Percentiles rank a stretch among this genome's conserved stretches.
These are phyloP conservation scores for Nadsonia starkeyi-henricii DNA, from an alignment of 1,139 yeast genomes.

Conservation along the genomic window DNA sequence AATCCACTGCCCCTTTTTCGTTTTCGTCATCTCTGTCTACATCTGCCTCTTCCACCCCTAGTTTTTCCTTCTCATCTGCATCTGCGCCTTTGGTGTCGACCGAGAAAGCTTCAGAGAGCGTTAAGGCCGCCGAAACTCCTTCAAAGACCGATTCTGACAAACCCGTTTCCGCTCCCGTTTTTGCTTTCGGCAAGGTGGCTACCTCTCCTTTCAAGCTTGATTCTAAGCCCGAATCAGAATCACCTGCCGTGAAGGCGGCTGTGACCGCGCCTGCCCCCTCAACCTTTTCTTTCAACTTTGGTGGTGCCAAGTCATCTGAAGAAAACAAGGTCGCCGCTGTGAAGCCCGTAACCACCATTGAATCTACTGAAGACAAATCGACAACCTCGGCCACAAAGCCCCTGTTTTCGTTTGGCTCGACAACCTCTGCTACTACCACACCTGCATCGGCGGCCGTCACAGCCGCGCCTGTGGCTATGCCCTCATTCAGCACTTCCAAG, in stretches of 20 bases:
- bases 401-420: background rate
- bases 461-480: too few relatives aligned
- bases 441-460: too few relatives aligned
- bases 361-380: background rate
- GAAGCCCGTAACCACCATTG: background rate
- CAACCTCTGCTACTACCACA: background rate
- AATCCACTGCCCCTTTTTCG: background rate
- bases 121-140: too few relatives aligned
- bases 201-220: constrained; percentile 3
- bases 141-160: too few relatives aligned
- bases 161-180: too few relatives aligned
- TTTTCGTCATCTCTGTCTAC: background rate
- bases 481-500: background rate
- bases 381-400: background rate
- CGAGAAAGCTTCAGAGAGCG: too few relatives aligned
- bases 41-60: too few relatives aligned
- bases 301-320: background rate
- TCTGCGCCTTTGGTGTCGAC: too few relatives aligned
- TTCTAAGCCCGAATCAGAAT: too few relatives aligned
- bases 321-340: background rate
- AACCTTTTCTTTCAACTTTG: background rate
- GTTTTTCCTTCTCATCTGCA: too few relatives aligned
- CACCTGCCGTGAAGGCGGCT: constrained; percentile 1
- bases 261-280: constrained; percentile 1
- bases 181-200: background rate